phyloP scores from a whole-genome alignment of 2,329 filamentous ascomycete species.

The Neoascochyta sp. region DNA sequence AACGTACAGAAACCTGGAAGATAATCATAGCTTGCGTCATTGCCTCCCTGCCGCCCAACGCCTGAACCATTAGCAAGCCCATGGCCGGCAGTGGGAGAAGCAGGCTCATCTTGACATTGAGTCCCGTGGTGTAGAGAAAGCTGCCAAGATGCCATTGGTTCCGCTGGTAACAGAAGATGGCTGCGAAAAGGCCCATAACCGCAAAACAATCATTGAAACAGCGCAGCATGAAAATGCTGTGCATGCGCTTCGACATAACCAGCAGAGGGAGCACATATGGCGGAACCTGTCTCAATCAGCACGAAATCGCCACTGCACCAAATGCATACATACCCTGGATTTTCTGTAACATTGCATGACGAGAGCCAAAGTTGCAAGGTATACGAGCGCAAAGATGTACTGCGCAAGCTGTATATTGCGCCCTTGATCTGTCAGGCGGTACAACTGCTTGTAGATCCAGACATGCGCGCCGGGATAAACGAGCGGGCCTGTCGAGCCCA shows the following conservation, averaged over 20 bases:
- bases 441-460: slow-evolving; percentile 80
- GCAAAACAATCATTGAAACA: slow-evolving; percentile 97
- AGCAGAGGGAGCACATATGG: slow-evolving; percentile 85
- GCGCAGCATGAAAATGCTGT: slow-evolving; percentile 87
- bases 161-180: slow-evolving; percentile 75
- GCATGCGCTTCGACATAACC: slow-evolving; percentile 83
- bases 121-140: slow-evolving; percentile 68
- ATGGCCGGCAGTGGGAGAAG: slow-evolving; percentile 80
- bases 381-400: slow-evolving; percentile 73
- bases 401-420: slow-evolving; percentile 77
- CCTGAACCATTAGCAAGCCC: slow-evolving; percentile 70
- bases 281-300: slow-evolving; percentile 56
- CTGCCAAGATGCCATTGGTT: slow-evolving; percentile 70
- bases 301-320: neutral
- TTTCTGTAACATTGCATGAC: slow-evolving; percentile 79
- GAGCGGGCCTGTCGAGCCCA: slow-evolving; percentile 84
- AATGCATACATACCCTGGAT: slow-evolving; percentile 55
- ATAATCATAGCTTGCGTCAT: slow-evolving; percentile 70
- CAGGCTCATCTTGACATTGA: slow-evolving; percentile 95
- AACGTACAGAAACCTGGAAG: slow-evolving; percentile 67
- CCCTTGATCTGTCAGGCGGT: slow-evolving; percentile 72
- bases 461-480: slow-evolving; percentile 95
- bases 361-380: slow-evolving; percentile 68
- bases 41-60: slow-evolving; percentile 62
- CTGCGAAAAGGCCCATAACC: slow-evolving; percentile 73